Evolutionary conservation across 2,329 filamentous ascomycete species (phyloP).

Genomic region (Coniella lustricola): DNA sequence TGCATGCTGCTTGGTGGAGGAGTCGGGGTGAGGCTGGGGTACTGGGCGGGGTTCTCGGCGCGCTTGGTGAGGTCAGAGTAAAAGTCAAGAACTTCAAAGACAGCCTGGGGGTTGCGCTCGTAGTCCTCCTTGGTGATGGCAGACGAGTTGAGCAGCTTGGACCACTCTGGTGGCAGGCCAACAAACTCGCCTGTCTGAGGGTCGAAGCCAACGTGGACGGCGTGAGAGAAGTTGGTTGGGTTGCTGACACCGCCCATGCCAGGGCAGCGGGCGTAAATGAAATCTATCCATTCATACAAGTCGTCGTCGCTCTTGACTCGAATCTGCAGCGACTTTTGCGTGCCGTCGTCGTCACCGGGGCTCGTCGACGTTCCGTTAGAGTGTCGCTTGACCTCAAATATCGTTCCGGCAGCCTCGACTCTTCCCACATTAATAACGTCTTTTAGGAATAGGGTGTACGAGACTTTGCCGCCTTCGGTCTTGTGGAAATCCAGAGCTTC

Average conservation of each 20-base stretch:
- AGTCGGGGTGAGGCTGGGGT: constrained; percentile 60
- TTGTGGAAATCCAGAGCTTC: constrained; percentile 94
- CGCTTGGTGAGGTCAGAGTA: constrained; percentile 78
- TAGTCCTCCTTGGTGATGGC: constrained; percentile 99
- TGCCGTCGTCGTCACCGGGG: constrained; percentile 70
- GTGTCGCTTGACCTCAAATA: constrained; percentile 84
- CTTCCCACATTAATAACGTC: constrained; percentile 87
- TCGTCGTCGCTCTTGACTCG: constrained; percentile 94
- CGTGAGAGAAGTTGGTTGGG: constrained; percentile 95
- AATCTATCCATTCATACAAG: constrained; percentile 97
- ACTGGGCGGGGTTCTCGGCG: constrained; percentile 62
- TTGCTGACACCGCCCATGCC: constrained; percentile 98
- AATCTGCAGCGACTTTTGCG: constrained; percentile 78
- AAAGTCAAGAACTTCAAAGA: constrained; percentile 75
- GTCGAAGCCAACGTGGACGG: constrained; percentile 96
- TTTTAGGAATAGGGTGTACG: constrained; percentile 76
- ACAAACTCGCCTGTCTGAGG: constrained; percentile 92
- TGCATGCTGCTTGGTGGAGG: constrained; percentile 50
- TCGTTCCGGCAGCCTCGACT: constrained; percentile 83
- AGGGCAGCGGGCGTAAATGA: constrained; percentile 92
- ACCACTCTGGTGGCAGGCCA: constrained; percentile 92
- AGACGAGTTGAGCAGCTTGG: constrained; percentile 89
- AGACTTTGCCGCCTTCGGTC: constrained; percentile 77
- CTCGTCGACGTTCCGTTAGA: constrained; percentile 62
- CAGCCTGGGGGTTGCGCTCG: constrained; percentile 87